A percentile compares a stretch with the other conserved stretches of the same genome.
These are phyloP conservation scores for Chaetomium globosum DNA, from an alignment of 2,329 filamentous ascomycete species.

Conservation along the genomic window DNA sequence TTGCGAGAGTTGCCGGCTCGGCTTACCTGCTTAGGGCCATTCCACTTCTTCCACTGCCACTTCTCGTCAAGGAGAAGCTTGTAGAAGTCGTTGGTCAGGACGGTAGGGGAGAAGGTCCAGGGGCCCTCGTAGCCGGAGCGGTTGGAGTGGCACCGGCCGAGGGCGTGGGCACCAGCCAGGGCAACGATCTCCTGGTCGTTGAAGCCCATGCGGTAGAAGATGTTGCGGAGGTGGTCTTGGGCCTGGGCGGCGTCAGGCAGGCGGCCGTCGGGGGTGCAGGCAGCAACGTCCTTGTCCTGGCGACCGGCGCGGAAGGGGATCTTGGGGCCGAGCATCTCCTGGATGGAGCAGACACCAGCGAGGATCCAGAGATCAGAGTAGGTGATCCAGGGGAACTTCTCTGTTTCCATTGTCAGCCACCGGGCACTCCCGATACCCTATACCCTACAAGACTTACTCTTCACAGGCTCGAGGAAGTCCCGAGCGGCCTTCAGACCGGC, in stretches of 20 bases:
- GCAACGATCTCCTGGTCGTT: conserved; percentile 96
- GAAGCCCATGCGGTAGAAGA: conserved; percentile 98
- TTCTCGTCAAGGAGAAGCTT: conserved; percentile 85
- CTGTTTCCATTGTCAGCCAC: conserved; percentile 44
- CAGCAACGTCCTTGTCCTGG: conserved; percentile 72
- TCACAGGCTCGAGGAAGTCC: conserved; percentile 90
- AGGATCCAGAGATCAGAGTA: conserved; percentile 99
- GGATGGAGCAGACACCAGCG: conserved; percentile 78
- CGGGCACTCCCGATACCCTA: neutral
- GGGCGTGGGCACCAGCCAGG: conserved; percentile 79
- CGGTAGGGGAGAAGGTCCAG: conserved; percentile 89
- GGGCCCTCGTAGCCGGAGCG: conserved; percentile 86
- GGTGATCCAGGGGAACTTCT: conserved; percentile 89
- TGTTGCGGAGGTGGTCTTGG: conserved; percentile 78
- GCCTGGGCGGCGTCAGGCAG: conserved; percentile 72
- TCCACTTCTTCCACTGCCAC: conserved; percentile 90
- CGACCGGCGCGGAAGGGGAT: conserved; percentile 91
- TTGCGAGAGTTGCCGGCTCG: too few species aligned
- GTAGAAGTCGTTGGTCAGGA: conserved; percentile 95
- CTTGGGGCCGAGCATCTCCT: conserved; percentile 89
- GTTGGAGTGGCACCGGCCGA: conserved; percentile 84
- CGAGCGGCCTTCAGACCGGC: conserved; percentile 84
- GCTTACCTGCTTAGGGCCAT: conserved; percentile 73
- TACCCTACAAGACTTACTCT: conserved; percentile 56
- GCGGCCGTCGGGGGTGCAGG: conserved; percentile 92